Conservation (phyloP, 176 grass and related monocot genomes). For the sorghum (Sorghum bicolor) region Sorghum_bicolor_NCBIv3 NC_012875.2:59412501-59413000, state of each 20-base stretch:
- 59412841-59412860: conserved; percentile 82
- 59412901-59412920: background rate
- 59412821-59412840: conserved; percentile 72
- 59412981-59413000: no score
- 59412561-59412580: background rate
- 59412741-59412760: no score
- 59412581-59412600: no score
- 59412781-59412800: background rate
- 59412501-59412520: background rate
- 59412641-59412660: no score
- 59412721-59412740: background rate
- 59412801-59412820: conserved; percentile 74
- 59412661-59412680: background rate
- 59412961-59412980: no score
- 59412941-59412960: background rate
- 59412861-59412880: conserved; percentile 50
- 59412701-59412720: background rate
- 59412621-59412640: no score
- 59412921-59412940: background rate
- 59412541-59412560: background rate
- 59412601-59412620: no score
- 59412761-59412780: background rate
- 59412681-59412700: background rate
- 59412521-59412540: conserved; percentile 2
- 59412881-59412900: background rate